Evolutionary conservation across 352 stramenopile genomes (phyloP).

Genomic region (Phytophthora fragariaefolia): DNA sequence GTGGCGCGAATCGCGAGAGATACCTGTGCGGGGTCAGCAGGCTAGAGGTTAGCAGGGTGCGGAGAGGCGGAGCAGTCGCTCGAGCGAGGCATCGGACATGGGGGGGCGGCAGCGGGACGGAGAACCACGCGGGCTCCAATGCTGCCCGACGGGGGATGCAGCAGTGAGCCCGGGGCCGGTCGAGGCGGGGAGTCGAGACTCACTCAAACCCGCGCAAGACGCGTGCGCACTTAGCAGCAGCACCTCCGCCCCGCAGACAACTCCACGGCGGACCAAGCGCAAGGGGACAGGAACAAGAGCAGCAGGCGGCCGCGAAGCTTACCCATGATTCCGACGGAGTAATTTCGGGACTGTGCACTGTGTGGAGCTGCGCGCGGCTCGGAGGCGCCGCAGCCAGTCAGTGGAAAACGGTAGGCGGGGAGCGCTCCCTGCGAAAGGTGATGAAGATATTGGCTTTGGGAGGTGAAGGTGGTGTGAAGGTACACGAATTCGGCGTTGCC

Average conservation of each 20-base stretch:
- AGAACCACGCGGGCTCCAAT: constrained; percentile 79
- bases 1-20: constrained; percentile 99
- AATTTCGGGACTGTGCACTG: constrained; percentile 72
- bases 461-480: neutral
- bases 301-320: constrained; percentile 50
- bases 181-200: constrained; percentile 37
- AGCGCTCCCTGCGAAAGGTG: too few relatives aligned
- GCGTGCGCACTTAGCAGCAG: constrained; percentile 31
- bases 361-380: neutral
- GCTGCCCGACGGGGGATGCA: constrained; percentile 91
- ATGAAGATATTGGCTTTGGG: neutral
- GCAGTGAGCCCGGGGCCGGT: constrained; percentile 78
- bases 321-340: constrained; percentile 90
- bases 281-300: constrained; percentile 10
- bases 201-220: constrained; percentile 31
- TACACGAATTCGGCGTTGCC: neutral
- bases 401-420: neutral
- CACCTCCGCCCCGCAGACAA: constrained; percentile 47
- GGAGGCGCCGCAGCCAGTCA: constrained; percentile 52
- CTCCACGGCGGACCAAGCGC: constrained; percentile 30
- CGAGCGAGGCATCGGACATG: constrained; percentile 8
- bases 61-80: neutral
- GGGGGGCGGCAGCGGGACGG: constrained; percentile 12
- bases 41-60: constrained; percentile 21
- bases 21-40: constrained; percentile 89